Percentiles rank a stretch among this genome's conserved stretches.
Evolutionary conservation across 148 eudicot species (phyloP).

Genomic region (Heliamphora exappendiculata): DNA sequence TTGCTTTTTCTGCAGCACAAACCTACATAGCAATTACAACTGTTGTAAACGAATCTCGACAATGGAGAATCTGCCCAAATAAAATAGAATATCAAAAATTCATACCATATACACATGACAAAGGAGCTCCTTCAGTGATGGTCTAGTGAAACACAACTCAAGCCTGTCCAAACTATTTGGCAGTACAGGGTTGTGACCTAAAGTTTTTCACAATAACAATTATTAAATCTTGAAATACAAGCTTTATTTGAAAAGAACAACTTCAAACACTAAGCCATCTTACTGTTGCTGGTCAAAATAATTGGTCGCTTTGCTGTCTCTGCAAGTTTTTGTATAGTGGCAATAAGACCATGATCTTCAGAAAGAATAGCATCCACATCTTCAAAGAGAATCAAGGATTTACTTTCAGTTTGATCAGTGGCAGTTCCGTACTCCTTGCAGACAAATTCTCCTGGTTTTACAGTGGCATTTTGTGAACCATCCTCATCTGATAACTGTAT

Average conservation of each 20-base stretch:
- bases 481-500: slow-evolving; percentile 51
- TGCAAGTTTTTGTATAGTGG: slow-evolving; percentile 83
- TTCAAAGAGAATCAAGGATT: slow-evolving; percentile 83
- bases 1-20: slow-evolving; percentile 64
- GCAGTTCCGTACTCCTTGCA: slow-evolving; percentile 23
- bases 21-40: slow-evolving; percentile 38
- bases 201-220: slow-evolving; percentile 10
- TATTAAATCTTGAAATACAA: slow-evolving; percentile 2
- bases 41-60: slow-evolving; percentile 3
- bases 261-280: slow-evolving; percentile 15
- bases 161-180: slow-evolving; percentile 72
- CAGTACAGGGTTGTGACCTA: slow-evolving; percentile 59
- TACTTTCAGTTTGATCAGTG: slow-evolving; percentile 41
- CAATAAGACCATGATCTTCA: slow-evolving; percentile 86
- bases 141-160: slow-evolving; percentile 54
- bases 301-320: slow-evolving; percentile 76
- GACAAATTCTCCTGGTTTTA: slow-evolving; percentile 16
- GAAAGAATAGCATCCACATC: slow-evolving; percentile 76
- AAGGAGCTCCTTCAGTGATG: slow-evolving; percentile 61
- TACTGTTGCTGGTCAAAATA: slow-evolving; percentile 76
- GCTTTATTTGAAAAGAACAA: slow-evolving; percentile 7
- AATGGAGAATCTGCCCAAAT: neutral
- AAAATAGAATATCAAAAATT: neutral
- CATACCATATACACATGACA: slow-evolving; percentile 48
- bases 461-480: slow-evolving; percentile 23